Base-by-base conservation (phyloP, 352 stramenopile species). In the Pseudoperonospora humuli region DNA sequence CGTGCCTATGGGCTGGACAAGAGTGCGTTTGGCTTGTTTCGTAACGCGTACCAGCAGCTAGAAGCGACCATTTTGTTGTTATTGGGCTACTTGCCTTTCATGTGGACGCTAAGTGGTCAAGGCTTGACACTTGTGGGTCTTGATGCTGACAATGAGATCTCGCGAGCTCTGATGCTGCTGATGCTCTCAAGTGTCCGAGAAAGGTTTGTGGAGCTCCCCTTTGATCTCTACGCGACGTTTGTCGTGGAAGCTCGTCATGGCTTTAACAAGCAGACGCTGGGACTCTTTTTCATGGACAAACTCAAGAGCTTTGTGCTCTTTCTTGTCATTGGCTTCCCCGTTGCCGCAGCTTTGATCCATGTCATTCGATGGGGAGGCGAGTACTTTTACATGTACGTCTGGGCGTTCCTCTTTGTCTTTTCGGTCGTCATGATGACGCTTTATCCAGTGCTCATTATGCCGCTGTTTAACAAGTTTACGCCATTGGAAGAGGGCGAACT, bases 241-340 rank as follows among this genome's bases (percentile, higher is more conserved):
- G 75, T 96, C 32, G 82, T 99, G 41, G 96, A 99, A 61, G 80
- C 77, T 28, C 84, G 92, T 25, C 95, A 99, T 56, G 95, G 95
- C 18, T 99, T 99, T 55, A 99, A 99, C 68, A 98, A 98, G 61
- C 84, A 96, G 52, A 98, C 95, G 17, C 53, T 95, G 1, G 62
- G 64, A 11, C 67, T 98, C 13, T 99, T 98, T 55, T 67, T 97
- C 32, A 84, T 74, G 11, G 96, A 99, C 73, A 97, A 98, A 58
- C 44, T 97, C 47, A 98, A 98, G 59, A 67, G 71, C 17, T 65
- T 98, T 3, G 31, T 58, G 29, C 66, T 99, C n/a, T 90, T 87
- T 40, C 65, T 85, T 17, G 70, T 75, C 5, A 95, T 91, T 27
- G 76, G 76, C 3, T 85, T 70, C 47, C 76, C 79, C 0, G 58